A percentile compares a stretch with the other conserved stretches of the same genome.
Conservation (phyloP, 495 filamentous ascomycete species). For the Penicillium lagena region DNA sequence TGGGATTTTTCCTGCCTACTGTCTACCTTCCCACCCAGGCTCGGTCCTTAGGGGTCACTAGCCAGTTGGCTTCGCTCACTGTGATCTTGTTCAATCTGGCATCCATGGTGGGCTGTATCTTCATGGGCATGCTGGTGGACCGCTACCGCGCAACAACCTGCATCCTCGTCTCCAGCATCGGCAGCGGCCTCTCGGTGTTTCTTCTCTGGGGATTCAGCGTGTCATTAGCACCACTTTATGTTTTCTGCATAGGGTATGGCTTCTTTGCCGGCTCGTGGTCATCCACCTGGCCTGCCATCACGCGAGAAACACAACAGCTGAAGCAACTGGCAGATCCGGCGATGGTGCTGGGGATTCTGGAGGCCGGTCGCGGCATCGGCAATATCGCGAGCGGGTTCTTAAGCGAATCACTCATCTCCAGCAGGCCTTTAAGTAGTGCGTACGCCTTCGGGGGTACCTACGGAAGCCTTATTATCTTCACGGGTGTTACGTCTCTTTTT, state of each 20-base stretch:
- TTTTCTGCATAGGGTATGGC: slow-evolving; percentile 58
- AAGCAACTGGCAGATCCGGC: slow-evolving; percentile 33
- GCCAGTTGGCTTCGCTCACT: slow-evolving; percentile 31
- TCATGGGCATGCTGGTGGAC: slow-evolving; percentile 52
- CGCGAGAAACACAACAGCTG: slow-evolving; percentile 37
- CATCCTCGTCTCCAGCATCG: slow-evolving; percentile 47
- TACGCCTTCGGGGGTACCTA: slow-evolving; percentile 34
- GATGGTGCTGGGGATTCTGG: slow-evolving; percentile 52
- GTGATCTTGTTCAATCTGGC: slow-evolving; percentile 48
- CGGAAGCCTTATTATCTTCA: slow-evolving; percentile 37
- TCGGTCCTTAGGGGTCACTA: slow-evolving; percentile 29
- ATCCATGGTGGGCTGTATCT: slow-evolving; percentile 46
- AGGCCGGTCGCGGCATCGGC: slow-evolving; percentile 54
- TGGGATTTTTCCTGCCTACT: slow-evolving; percentile 56
- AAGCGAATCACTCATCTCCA: slow-evolving; percentile 45
- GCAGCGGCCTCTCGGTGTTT: slow-evolving; percentile 50
- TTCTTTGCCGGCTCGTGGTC: slow-evolving; percentile 55
- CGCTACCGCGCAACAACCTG: slow-evolving; percentile 48
- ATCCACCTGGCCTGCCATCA: slow-evolving; percentile 52
- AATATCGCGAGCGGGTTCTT: slow-evolving; percentile 50
- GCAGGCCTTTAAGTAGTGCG: slow-evolving; percentile 3
- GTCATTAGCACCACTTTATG: slow-evolving; percentile 43
- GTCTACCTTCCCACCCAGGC: slow-evolving; percentile 58
- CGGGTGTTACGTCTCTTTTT: slow-evolving; percentile 35
- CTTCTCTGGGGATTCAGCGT: slow-evolving; percentile 59